phyloP scores from a whole-genome alignment of 768 basidiomycete species.

The Russula sp. region DNA sequence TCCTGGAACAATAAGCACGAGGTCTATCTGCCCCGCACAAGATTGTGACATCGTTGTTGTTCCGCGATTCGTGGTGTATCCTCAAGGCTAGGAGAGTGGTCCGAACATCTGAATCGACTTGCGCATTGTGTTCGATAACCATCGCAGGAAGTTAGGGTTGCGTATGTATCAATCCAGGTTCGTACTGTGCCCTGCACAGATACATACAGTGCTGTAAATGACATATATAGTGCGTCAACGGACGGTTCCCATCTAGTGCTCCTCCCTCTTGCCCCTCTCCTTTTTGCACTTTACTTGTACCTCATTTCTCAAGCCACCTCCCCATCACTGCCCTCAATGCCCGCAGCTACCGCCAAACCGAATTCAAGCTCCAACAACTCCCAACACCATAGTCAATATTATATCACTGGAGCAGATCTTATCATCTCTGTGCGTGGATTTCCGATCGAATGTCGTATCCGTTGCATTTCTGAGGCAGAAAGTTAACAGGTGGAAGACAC shows the following conservation, averaged over 20 bases:
- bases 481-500: conserved; percentile 19
- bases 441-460: background rate
- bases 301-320: background rate
- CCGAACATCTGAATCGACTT: conserved; percentile 3
- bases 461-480: background rate
- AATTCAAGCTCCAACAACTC: conserved; percentile 29
- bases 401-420: conserved; percentile 54
- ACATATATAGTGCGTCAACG: background rate
- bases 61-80: conserved; percentile 1
- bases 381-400: conserved; percentile 42
- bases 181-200: background rate
- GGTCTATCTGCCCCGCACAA: background rate
- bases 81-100: background rate
- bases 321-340: background rate
- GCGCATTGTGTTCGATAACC: background rate
- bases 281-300: background rate
- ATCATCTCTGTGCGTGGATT: conserved; percentile 34
- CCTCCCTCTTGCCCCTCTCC: background rate
- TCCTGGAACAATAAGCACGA: conserved; percentile 14
- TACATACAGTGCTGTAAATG: conserved; percentile 23
- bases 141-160: conserved; percentile 9
- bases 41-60: background rate
- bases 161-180: background rate
- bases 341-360: background rate
- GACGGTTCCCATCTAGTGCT: background rate